These are phyloP conservation scores for Malassezia pachydermatis DNA, from an alignment of 1,284 basidiomycete genomes.

Conservation along the genomic window DNA sequence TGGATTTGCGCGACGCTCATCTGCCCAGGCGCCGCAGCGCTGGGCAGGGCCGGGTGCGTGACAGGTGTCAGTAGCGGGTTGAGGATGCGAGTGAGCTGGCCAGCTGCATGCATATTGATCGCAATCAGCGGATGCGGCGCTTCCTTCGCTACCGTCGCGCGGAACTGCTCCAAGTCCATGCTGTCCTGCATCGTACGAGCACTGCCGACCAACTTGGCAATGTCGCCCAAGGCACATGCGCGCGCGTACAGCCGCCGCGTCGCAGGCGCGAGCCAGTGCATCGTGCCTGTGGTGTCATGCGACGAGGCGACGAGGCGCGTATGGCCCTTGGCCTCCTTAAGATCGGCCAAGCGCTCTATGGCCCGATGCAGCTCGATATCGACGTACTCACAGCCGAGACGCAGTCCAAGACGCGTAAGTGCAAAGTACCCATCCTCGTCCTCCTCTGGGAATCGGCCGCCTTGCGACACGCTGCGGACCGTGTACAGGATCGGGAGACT, in stretches of 20 bases:
- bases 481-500: conserved; percentile 83
- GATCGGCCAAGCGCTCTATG: conserved; percentile 56
- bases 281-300: conserved; percentile 80
- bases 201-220: conserved; percentile 83
- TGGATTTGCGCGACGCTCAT: conserved; percentile 78
- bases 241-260: conserved; percentile 51
- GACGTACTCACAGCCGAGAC: conserved; percentile 79
- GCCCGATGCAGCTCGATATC: conserved; percentile 79
- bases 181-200: conserved; percentile 69
- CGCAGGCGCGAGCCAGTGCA: conserved; percentile 67
- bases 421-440: conserved; percentile 65
- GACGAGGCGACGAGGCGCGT: conserved; percentile 80
- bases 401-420: conserved; percentile 68
- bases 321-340: conserved; percentile 60
- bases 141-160: conserved; percentile 51
- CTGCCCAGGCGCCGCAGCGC: conserved; percentile 76
- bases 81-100: conserved; percentile 71
- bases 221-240: conserved; percentile 57
- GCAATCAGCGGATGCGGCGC: conserved; percentile 62
- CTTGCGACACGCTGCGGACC: conserved; percentile 75
- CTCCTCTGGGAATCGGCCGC: conserved; percentile 78
- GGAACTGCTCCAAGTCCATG: conserved; percentile 65
- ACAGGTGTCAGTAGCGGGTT: conserved; percentile 79
- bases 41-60: conserved; percentile 73
- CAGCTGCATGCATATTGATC: conserved; percentile 81